Conservation (phyloP, 306 rosid species). For the Gynostemma pentaphyllum region DNA sequence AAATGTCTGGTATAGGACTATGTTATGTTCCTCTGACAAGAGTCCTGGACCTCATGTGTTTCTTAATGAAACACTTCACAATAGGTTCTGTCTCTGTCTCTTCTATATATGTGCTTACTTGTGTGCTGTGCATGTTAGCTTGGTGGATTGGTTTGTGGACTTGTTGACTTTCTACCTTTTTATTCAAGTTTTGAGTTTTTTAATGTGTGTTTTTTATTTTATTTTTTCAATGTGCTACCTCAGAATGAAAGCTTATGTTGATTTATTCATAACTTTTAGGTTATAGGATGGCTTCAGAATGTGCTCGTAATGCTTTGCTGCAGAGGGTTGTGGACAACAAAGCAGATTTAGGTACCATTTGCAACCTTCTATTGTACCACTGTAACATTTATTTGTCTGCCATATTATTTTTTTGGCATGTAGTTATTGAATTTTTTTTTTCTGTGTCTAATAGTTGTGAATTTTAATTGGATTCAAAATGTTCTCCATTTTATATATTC, state of each 20-base stretch:
- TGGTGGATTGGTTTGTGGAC: not conserved
- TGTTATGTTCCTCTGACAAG: not conserved
- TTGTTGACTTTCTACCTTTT: not conserved
- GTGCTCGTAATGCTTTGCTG: slow-evolving; percentile 71
- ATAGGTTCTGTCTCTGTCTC: not conserved
- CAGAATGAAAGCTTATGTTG: not conserved
- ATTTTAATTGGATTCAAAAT: not conserved
- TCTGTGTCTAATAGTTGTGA: not conserved
- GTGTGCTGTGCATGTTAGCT: not conserved
- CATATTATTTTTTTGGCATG: too few species aligned
- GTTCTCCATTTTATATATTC: not conserved
- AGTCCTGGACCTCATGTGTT: not conserved
- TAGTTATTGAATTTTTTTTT: not conserved
- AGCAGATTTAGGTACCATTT: slow-evolving; percentile 51
- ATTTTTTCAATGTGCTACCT: not conserved
- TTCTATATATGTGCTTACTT: not conserved
- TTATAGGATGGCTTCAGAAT: slow-evolving; percentile 91
- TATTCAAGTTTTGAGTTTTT: not conserved
- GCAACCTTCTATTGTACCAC: not conserved
- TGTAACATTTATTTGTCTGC: not conserved
- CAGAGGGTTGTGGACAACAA: slow-evolving; percentile 76
- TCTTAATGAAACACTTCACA: not conserved
- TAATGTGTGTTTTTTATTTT: not conserved
- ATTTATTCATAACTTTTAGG: slow-evolving; percentile 28
- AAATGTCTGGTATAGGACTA: not conserved